Base-by-base conservation (phyloP, 305 asterid genomes). In the Ajuga reptans region DNA sequence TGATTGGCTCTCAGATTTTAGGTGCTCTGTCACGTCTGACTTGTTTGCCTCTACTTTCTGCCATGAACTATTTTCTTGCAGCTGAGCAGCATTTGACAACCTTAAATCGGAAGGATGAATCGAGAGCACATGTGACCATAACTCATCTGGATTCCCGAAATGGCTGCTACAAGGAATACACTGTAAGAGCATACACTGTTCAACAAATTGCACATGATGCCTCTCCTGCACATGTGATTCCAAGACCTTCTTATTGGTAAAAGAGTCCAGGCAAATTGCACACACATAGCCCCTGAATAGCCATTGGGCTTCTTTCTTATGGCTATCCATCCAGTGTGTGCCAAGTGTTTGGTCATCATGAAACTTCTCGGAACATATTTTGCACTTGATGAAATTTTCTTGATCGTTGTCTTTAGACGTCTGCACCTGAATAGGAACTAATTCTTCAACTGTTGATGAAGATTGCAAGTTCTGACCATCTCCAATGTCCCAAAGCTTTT, bases 241-340 rank as follows among this genome's bases (percentile, higher is more conserved):
- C 82, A 94, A 77, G 73, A 89, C 85, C 80, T 94, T 94, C 71
- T 77, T 89, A 74, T 94, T 89, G 60, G 99, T 94, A 72, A 91
- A 94, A 57, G 99, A 91, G 74, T 94, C 99, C 66, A 94, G 78
- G 80, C 99, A 94, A 54, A 94, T 88, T 50, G 96, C 97, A 79
- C 99, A 94, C 24, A 87, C 97, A 72, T 91, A 94, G 62, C 99
- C 97, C 84, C 98, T 86, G 69, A 91, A 94, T 12, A 91, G 83
- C 97, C 96, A 89, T 70, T 94, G 95, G 4, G 95, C 96, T 83
- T 94, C 97, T 81, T 88, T 91, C 82, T 84, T 94, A 80, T 94
- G 99, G 73, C 73, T 80, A 65, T 84, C 87, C 84, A 87, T 82
- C 92, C 91, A 94, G 82, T 94, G 99, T 11, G 47, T 66, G 43